phyloP scores from a whole-genome alignment of 2,329 filamentous ascomycete species.

The Arthrobotrys sphaeroides region DNA sequence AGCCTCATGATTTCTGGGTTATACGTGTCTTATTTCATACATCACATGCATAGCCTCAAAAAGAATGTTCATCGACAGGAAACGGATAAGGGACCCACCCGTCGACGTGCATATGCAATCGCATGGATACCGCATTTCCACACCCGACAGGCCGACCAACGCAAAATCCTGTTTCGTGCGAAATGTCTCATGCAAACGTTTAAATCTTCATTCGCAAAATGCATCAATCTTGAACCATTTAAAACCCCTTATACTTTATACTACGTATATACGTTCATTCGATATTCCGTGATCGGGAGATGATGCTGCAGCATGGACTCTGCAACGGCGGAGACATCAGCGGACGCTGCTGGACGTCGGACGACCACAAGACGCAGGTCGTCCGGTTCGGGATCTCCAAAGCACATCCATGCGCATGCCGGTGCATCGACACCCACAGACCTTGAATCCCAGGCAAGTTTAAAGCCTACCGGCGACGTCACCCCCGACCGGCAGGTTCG shows the following conservation, averaged over 20 bases:
- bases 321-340: conserved; percentile 51
- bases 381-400: conserved; percentile 26
- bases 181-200: neutral
- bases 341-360: conserved; percentile 38
- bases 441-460: conserved; percentile 7
- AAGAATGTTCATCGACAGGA: too few relatives aligned
- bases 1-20: too few relatives aligned
- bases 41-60: too few relatives aligned
- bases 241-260: neutral
- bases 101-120: conserved; percentile 28
- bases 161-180: conserved; percentile 27
- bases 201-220: conserved; percentile 1
- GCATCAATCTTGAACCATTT: neutral
- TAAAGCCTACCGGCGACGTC: neutral
- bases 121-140: conserved; percentile 21
- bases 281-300: neutral
- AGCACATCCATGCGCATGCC: conserved; percentile 3
- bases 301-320: conserved; percentile 46
- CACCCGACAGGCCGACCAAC: conserved; percentile 36
- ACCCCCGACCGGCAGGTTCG: conserved; percentile 13
- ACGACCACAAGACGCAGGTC: conserved; percentile 9
- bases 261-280: neutral
- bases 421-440: conserved; percentile 10
- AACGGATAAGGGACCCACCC: conserved; percentile 28
- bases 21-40: too few relatives aligned